These are phyloP conservation scores for Solanum sitiens DNA, from an alignment of 257 asterid genomes.

Conservation along the genomic window DNA sequence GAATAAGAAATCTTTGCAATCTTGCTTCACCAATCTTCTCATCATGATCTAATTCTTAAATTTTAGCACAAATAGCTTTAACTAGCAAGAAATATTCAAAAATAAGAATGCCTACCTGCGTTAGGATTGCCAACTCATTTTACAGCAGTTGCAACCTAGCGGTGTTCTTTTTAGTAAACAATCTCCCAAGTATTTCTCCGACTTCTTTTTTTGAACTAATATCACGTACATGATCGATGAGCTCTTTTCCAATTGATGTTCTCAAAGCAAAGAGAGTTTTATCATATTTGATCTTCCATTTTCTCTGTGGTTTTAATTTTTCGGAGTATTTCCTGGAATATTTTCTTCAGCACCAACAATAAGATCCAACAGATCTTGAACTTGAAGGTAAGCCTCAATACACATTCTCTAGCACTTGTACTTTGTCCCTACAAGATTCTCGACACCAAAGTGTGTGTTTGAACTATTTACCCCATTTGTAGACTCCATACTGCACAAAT, in stretches of 20 bases:
- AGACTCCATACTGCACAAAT: background rate
- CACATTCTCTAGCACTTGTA: background rate
- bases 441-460: background rate
- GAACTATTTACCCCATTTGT: background rate
- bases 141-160: background rate
- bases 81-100: background rate
- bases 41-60: background rate
- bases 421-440: background rate
- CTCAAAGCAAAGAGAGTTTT: background rate
- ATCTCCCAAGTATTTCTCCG: background rate
- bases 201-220: background rate
- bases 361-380: background rate
- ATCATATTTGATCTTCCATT: background rate
- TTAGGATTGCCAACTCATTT: background rate
- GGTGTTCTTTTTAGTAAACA: background rate
- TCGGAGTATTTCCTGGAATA: background rate
- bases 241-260: background rate
- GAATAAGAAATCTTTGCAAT: background rate
- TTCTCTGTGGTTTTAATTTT: background rate
- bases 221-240: background rate
- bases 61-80: background rate
- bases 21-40: background rate
- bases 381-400: background rate
- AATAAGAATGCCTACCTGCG: background rate
- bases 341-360: background rate